phyloP scores from a whole-genome alignment of 2,329 filamentous ascomycete genomes.

The Colletotrichum theobromicola region DNA sequence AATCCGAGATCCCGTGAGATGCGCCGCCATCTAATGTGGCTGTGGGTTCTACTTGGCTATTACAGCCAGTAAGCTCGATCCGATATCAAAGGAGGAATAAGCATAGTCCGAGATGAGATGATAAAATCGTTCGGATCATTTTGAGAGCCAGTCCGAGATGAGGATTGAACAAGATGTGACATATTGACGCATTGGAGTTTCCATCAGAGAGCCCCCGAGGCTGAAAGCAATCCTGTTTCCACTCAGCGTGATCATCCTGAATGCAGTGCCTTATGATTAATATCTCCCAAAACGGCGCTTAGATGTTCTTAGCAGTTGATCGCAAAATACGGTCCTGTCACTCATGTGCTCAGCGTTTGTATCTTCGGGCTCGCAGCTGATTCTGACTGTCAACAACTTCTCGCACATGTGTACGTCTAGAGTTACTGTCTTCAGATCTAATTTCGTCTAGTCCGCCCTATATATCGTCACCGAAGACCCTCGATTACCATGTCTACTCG shows the following conservation, averaged over 20 bases:
- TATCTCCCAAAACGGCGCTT: background rate
- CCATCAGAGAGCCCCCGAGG: accelerated
- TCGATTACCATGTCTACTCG: background rate
- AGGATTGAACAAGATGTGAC: background rate
- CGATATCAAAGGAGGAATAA: background rate
- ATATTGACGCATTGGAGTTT: background rate
- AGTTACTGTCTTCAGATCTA: no score
- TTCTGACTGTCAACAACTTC: background rate
- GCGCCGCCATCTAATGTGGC: background rate
- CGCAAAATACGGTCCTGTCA: background rate
- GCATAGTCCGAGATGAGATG: background rate
- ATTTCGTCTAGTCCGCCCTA: no score
- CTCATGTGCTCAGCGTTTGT: background rate
- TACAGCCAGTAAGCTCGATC: background rate
- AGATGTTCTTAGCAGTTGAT: accelerated
- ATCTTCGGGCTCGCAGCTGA: background rate
- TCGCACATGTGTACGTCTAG: no score
- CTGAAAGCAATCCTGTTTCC: accelerated
- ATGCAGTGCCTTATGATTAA: background rate
- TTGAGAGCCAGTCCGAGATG: background rate
- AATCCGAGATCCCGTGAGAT: background rate
- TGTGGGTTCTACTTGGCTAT: background rate
- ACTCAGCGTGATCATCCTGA: background rate
- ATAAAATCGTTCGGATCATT: background rate
- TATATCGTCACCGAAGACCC: background rate